Conservation (phyloP, 2,329 filamentous ascomycete genomes). For the Fonsecaea erecta region DNA sequence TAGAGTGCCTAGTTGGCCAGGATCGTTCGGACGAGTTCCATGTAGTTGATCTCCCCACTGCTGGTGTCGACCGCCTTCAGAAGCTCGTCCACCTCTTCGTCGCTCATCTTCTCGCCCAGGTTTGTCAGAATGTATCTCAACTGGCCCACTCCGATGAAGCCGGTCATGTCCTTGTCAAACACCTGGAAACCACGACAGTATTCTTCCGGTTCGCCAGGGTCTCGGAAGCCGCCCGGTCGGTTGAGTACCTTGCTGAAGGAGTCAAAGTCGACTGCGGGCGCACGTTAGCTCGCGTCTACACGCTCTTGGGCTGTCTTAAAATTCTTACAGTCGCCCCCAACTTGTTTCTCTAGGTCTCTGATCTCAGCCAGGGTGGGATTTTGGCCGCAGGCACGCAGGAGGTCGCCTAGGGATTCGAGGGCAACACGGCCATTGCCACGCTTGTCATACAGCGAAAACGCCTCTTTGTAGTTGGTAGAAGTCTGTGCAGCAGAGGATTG, state of each 20-base stretch:
- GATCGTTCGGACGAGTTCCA: constrained; percentile 83
- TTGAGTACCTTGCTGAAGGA: constrained; percentile 96
- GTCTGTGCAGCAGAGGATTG: constrained; percentile 55
- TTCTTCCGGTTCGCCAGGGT: constrained; percentile 95
- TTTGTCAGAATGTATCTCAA: constrained; percentile 97
- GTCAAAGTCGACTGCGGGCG: constrained; percentile 86
- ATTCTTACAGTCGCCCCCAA: constrained; percentile 84
- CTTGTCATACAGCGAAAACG: constrained; percentile 99
- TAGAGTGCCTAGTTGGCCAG: constrained; percentile 71
- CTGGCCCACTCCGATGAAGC: constrained; percentile 96
- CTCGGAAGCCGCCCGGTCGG: constrained; percentile 95
- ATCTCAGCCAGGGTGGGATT: constrained; percentile 97
- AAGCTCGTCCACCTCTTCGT: constrained; percentile 98
- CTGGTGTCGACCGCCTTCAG: constrained; percentile 97
- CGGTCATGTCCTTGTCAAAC: constrained; percentile 98
- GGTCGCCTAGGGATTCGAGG: constrained; percentile 84
- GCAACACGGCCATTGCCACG: constrained; percentile 92
- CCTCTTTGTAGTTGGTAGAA: constrained; percentile 99
- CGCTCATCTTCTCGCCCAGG: constrained; percentile 98
- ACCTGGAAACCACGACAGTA: constrained; percentile 99
- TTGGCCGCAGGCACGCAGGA: constrained; percentile 94
- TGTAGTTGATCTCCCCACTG: constrained; percentile 94
- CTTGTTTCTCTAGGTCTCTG: constrained; percentile 83
- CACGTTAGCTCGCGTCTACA: constrained; percentile 1
- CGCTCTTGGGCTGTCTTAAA: neutral